Percentiles rank a stretch among this genome's conserved stretches.
These are phyloP conservation scores for Sugiyamaella xylanicola DNA, from an alignment of 1,139 yeast genomes.

Conservation along the genomic window DNA sequence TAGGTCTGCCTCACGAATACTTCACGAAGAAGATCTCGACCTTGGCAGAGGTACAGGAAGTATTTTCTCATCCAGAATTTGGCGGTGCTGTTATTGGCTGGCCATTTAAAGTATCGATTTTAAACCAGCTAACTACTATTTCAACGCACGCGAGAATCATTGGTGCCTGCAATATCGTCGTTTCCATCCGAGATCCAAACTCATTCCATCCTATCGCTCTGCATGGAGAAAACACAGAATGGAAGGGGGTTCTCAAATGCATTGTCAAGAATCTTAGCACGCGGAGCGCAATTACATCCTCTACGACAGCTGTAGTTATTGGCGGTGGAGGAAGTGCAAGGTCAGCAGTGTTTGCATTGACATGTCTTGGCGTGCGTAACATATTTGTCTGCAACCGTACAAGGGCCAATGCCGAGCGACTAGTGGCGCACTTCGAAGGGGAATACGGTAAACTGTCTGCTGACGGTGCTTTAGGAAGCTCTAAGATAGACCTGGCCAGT, in stretches of 20 bases:
- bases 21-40: slow-evolving; percentile 8
- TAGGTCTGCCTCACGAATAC: slow-evolving; percentile 25
- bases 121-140: slow-evolving; percentile 20
- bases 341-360: slow-evolving; percentile 81
- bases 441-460: slow-evolving; percentile 14
- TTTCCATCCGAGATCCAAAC: slow-evolving; percentile 53
- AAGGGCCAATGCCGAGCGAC: slow-evolving; percentile 58
- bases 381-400: slow-evolving; percentile 64
- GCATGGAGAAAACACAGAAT: slow-evolving; percentile 84
- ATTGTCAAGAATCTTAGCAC: slow-evolving; percentile 22
- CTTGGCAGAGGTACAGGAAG: slow-evolving; percentile 18
- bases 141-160: slow-evolving; percentile 66
- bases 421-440: slow-evolving; percentile 39
- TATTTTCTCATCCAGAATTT: slow-evolving; percentile 23
- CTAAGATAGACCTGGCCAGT: slow-evolving; percentile 21
- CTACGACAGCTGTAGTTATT: slow-evolving; percentile 51
- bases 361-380: slow-evolving; percentile 66
- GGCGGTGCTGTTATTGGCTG: slow-evolving; percentile 27
- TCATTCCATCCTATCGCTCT: slow-evolving; percentile 40
- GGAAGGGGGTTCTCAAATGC: slow-evolving; percentile 68
- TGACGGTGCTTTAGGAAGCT: slow-evolving; percentile 9
- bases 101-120: slow-evolving; percentile 23
- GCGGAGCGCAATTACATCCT: slow-evolving; percentile 21
- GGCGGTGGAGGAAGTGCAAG: slow-evolving; percentile 94
- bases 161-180: slow-evolving; percentile 84